Evolutionary conservation across 2,329 filamentous ascomycete species (phyloP), one percentile per base, ranked within the genome.

Genomic region (Paecilomyces dactylethromorphus): DNA sequence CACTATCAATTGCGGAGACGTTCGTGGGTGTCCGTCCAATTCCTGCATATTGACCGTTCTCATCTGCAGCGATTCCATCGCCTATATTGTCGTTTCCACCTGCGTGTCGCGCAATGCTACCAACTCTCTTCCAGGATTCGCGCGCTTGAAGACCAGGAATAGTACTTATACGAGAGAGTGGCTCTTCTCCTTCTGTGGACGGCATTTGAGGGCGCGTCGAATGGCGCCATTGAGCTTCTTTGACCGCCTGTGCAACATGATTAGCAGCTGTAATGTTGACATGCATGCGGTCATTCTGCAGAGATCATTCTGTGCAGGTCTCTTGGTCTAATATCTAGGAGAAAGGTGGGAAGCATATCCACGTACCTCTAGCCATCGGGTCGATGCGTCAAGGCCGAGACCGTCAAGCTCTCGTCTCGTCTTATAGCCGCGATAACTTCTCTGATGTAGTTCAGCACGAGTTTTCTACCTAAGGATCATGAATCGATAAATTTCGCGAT

Each of bases 41-140:
- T 64, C 67, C 62, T 71, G 69, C 52, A 39, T 39, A 15, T 39
- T 13, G 12, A 15, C 29, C 31, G 15, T 29, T 26, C 15, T 70
- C 70, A 29, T 55, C 54, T n/a, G 80, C 76, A 6, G 78, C 76
- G 15, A 67, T 77, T 66, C 79, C 76, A 59, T 82, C 54, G 68
- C 18, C 75, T 69, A 65, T 64, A 26, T 71, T 70, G 58, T 87
- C 86, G 68, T 93, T 90, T 49, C 82, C 85, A 2, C 87, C 89
- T 0, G 90, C 92, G 52, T 87, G 82, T 55, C 85, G 82, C 2
- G 89, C 88, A 50, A 94, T 87, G 18, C 83, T 79, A 18, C 87
- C 85, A 0, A 84, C 86, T 63, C 89, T 89, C 66, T 86, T 87
- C 92, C 92, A 96, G 59, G 91, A 88, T 58, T 83, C 78, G 49